Evolutionary conservation across 768 basidiomycete genomes (phyloP).

Genomic region (Cystofilobasidium macerans): DNA sequence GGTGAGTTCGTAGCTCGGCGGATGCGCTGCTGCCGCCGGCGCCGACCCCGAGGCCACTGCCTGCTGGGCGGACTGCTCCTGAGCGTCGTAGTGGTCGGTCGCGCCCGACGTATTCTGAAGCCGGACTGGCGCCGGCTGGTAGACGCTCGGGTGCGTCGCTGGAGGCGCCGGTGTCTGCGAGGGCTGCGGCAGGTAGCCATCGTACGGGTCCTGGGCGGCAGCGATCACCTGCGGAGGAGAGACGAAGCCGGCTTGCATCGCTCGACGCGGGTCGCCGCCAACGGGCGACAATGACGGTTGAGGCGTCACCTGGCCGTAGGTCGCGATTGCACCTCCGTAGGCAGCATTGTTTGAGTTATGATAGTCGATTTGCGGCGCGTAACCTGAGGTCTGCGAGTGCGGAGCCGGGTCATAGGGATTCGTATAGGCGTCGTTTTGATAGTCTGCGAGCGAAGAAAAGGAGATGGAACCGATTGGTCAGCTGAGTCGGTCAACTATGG

Average conservation of each 20-base stretch:
- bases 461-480: background rate
- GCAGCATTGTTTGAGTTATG: background rate
- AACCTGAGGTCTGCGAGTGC: constrained; percentile 3
- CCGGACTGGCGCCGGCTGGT: background rate
- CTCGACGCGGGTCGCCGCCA: background rate
- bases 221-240: background rate
- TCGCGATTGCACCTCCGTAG: background rate
- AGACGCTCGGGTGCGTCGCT: background rate
- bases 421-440: constrained; percentile 2
- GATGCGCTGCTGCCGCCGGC: background rate
- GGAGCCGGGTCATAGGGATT: constrained; percentile 2
- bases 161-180: background rate
- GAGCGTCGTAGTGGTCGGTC: constrained; percentile 9
- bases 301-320: background rate
- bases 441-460: constrained; percentile 5
- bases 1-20: constrained; percentile 16
- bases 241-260: constrained; percentile 11
- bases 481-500: background rate
- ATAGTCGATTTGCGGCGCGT: background rate
- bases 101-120: constrained; percentile 1
- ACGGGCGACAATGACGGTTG: background rate
- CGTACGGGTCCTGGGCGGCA: background rate
- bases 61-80: background rate
- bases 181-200: background rate
- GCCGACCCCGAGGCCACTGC: too few relatives aligned